Conservation (phyloP, 306 rosid genomes). For the Acacia confusa region DNA sequence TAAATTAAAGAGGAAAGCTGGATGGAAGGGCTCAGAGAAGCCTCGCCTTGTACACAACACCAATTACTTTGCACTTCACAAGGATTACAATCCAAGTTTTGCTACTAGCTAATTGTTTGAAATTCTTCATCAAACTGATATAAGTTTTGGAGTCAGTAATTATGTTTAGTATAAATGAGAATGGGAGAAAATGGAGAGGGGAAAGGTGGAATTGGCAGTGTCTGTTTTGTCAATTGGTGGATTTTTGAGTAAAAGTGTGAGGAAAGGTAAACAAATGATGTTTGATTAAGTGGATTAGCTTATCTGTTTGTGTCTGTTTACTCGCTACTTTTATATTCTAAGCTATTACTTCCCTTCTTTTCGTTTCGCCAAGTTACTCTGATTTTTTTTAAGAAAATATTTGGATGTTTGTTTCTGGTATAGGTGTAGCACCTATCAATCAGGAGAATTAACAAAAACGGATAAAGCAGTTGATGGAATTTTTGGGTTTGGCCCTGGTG, state of each 20-base stretch:
- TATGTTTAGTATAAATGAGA: slow-evolving; percentile 16
- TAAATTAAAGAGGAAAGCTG: slow-evolving; percentile 22
- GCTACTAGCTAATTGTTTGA: neutral
- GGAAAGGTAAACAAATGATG: neutral
- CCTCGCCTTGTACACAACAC: neutral
- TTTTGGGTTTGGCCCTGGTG: slow-evolving; percentile 92
- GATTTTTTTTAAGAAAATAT: neutral
- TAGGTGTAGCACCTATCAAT: slow-evolving; percentile 87
- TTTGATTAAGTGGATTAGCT: slow-evolving; percentile 1
- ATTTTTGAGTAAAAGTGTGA: neutral
- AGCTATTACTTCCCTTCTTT: slow-evolving; percentile 7
- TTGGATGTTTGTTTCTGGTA: slow-evolving; percentile 41
- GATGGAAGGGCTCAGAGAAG: slow-evolving; percentile 20
- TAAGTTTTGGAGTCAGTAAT: neutral
- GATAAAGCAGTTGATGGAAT: slow-evolving; percentile 94
- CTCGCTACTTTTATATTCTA: slow-evolving; percentile 7
- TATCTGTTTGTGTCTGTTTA: neutral
- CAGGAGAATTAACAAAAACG: slow-evolving; percentile 84
- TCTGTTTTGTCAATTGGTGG: slow-evolving; percentile 12
- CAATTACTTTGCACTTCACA: neutral
- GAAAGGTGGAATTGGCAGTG: neutral
- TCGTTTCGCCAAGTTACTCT: slow-evolving; percentile 14
- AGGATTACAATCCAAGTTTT: neutral
- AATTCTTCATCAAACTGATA: neutral
- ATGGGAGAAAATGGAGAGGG: slow-evolving; percentile 14